A percentile compares a stretch with the other conserved stretches of the same genome.
phyloP scores from a whole-genome alignment of 1,284 basidiomycete genomes.

The Puccinia hordei region DNA sequence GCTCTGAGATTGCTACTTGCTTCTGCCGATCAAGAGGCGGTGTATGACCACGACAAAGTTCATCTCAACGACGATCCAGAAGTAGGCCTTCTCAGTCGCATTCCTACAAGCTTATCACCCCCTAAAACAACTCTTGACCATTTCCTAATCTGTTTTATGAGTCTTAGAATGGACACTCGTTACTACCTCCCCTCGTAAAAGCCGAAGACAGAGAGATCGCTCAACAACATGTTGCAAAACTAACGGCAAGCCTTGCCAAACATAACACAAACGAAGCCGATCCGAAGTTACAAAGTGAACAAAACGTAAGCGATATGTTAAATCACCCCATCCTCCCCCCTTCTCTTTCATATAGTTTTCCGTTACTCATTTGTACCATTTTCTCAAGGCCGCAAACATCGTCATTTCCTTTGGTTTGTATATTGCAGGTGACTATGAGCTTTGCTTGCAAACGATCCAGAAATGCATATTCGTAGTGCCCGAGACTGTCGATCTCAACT shows the following conservation, averaged over 20 bases:
- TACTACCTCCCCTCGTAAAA: conserved; percentile 18
- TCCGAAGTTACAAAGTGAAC: conserved; percentile 29
- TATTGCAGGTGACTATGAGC: not conserved
- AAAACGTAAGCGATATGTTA: conserved; percentile 18
- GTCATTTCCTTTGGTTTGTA: conserved; percentile 34
- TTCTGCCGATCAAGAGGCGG: conserved; percentile 15
- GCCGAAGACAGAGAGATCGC: conserved; percentile 5
- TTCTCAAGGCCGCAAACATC: conserved; percentile 38
- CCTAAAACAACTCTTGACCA: conserved; percentile 10
- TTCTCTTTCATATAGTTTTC: too few relatives aligned
- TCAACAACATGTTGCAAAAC: conserved; percentile 11
- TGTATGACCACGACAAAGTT: conserved; percentile 38
- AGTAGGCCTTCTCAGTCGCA: conserved; percentile 25
- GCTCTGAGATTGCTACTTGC: conserved; percentile 21
- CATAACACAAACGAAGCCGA: conserved; percentile 13
- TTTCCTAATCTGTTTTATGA: not conserved
- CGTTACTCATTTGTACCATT: not conserved
- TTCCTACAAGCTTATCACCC: not conserved
- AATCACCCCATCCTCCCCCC: too few relatives aligned
- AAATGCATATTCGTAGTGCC: conserved; percentile 21
- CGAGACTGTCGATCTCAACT: conserved; percentile 15
- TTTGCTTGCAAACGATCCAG: conserved; percentile 20
- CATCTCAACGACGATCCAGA: conserved; percentile 33
- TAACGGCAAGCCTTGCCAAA: conserved; percentile 3
- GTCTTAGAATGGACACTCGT: conserved; percentile 3